Percentiles rank a stretch among this genome's conserved stretches.
phyloP scores from a whole-genome alignment of 108 stramenopile genomes.

The Pseudonitzschia pungens region DNA sequence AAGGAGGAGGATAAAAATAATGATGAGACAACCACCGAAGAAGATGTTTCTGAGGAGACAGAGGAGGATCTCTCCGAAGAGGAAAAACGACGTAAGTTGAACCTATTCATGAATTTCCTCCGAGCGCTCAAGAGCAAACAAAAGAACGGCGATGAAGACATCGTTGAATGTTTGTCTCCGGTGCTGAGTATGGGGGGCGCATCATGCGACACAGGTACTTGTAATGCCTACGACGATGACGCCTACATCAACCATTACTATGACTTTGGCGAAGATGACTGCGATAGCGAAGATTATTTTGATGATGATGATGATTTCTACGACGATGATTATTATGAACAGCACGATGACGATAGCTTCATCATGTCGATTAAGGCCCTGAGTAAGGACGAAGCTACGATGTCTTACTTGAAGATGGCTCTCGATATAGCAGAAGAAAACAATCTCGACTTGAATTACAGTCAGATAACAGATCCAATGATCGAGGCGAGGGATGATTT shows the following conservation, averaged over 20 bases:
- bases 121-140: not conserved
- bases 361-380: not conserved
- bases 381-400: not conserved
- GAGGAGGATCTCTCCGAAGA: too few relatives aligned
- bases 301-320: not conserved
- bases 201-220: not conserved
- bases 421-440: not conserved
- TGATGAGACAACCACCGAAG: not conserved
- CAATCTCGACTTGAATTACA: too few relatives aligned
- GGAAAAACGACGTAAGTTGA: not conserved
- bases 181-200: not conserved
- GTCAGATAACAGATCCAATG: too few relatives aligned
- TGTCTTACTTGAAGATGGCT: not conserved
- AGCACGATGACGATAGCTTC: not conserved
- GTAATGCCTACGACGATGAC: not conserved
- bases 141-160: not conserved
- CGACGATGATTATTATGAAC: not conserved
- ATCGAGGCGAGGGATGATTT: too few relatives aligned
- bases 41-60: not conserved
- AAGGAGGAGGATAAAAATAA: not conserved
- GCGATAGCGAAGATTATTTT: not conserved
- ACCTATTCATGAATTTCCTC: not conserved
- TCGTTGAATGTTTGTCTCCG: conserved; percentile 1
- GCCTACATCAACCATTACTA: conserved; percentile 6
- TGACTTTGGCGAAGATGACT: not conserved